Conservation (phyloP, 2,329 filamentous ascomycete species). For the Colletotrichum kahawae region DNA sequence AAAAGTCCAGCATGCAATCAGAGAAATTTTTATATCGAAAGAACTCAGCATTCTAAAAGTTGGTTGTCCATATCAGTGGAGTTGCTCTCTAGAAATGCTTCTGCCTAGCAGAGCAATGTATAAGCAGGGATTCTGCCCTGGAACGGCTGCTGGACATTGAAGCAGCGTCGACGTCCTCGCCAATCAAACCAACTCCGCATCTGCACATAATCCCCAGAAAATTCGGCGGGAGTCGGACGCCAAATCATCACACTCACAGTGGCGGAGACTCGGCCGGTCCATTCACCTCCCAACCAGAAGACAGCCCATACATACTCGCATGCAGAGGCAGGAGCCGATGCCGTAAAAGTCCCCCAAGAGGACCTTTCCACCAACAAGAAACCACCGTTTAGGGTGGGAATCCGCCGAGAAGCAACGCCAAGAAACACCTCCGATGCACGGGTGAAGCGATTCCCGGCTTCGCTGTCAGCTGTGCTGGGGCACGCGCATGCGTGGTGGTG, state of each 20-base stretch:
- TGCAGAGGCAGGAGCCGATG: not conserved
- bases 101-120: not conserved
- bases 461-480: not conserved
- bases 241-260: not conserved
- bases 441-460: not conserved
- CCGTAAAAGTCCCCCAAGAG: rapidly evolving
- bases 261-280: not conserved
- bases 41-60: rapidly evolving
- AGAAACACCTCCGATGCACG: not conserved
- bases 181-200: not conserved
- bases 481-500: not conserved
- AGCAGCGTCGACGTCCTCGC: not conserved
- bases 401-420: not conserved
- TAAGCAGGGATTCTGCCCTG: not conserved
- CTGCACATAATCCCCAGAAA: not conserved
- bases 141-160: not conserved
- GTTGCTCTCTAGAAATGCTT: not conserved
- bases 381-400: not conserved
- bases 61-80: not conserved
- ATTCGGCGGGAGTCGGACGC: not conserved
- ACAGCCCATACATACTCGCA: not conserved
- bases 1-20: not conserved
- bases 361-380: not conserved
- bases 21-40: not conserved
- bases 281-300: not conserved